Base-by-base conservation (phyloP, 2,329 filamentous ascomycete species). In the Falciphora oryzae region DNA sequence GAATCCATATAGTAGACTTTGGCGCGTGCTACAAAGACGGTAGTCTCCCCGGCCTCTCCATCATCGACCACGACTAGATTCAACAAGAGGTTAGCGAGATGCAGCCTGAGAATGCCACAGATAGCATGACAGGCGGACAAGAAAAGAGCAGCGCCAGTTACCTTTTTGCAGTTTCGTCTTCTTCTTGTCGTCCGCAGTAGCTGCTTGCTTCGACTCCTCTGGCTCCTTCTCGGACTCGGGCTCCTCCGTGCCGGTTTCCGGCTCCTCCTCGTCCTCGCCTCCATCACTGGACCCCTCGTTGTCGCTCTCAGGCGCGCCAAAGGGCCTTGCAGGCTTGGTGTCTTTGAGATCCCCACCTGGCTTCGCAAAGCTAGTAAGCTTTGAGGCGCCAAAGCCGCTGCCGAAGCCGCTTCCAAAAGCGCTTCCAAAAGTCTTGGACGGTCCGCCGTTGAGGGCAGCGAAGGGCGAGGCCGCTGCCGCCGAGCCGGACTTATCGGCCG, bases 1-100 rank as follows among this genome's bases (percentile, higher is more conserved):
- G 86, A 86, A 68, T 90, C 87, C 71, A 95, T 90, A 65, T 89
- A 85, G 78, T 92, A 98, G 65, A 98, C 85, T 76, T 96, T 96
- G 27, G 92, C 90, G 68, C 93, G 89, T 66, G 90, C 87, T 59
- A 87, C 84, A 72, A 94, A 85, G 61, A 92, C 78, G 1, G 90
- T 94, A 27, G 82, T 82, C 75, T 98, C 94, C 61, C 87, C 87
- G 71, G 93, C 88, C 77, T 98, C 94, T 65, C 94, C 94, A 63
- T 95, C 94, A 73, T 96, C 90, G 57, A 94, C 85, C 61, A 80
- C 78, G 32, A 88, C 86, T 93, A 70, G 64, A 16, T n/a, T n/a
- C 22, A n/a, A 18, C 6, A 22, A 4, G 0, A 25, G 65, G 65
- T 79, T 69, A 77, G 75, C 65, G 65, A 62, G 25, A 22, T 44